Conservation (phyloP, 2,329 filamentous ascomycete species). For the Tolypocladium ovalisporum region DNA sequence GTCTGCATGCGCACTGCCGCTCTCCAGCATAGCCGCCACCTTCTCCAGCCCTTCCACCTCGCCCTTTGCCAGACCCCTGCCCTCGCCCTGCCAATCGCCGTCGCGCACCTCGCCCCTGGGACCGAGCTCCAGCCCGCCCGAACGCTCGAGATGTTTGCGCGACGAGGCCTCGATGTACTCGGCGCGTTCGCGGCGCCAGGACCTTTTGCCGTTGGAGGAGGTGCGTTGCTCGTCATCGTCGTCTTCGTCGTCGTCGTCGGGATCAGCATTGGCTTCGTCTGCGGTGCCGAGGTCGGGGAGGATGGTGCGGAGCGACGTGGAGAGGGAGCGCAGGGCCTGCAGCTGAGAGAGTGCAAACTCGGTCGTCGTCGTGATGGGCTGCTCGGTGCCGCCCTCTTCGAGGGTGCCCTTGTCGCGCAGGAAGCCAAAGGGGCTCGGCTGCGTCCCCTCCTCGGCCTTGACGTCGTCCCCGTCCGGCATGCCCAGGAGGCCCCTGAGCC, state of each 20-base stretch:
- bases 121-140: constrained; percentile 56
- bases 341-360: constrained; percentile 76
- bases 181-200: constrained; percentile 59
- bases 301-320: constrained; percentile 48
- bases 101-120: constrained; percentile 50
- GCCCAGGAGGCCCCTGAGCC: constrained; percentile 41
- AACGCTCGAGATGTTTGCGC: constrained; percentile 61
- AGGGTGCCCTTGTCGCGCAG: constrained; percentile 42
- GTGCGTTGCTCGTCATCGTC: constrained; percentile 14
- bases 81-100: constrained; percentile 51
- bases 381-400: constrained; percentile 35
- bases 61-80: constrained; percentile 33
- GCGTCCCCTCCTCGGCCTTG: constrained; percentile 1
- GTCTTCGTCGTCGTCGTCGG: constrained; percentile 18
- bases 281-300: constrained; percentile 45
- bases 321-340: constrained; percentile 62
- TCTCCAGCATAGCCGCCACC: constrained; percentile 33
- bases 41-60: constrained; percentile 49
- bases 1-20: background rate
- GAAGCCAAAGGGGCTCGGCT: constrained; percentile 37
- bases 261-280: constrained; percentile 17
- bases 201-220: constrained; percentile 24
- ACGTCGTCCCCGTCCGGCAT: constrained; percentile 13
- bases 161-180: constrained; percentile 79
- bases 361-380: constrained; percentile 58